Base-by-base conservation (phyloP, 2,329 filamentous ascomycete genomes). In the Microdochium paspali region DNA sequence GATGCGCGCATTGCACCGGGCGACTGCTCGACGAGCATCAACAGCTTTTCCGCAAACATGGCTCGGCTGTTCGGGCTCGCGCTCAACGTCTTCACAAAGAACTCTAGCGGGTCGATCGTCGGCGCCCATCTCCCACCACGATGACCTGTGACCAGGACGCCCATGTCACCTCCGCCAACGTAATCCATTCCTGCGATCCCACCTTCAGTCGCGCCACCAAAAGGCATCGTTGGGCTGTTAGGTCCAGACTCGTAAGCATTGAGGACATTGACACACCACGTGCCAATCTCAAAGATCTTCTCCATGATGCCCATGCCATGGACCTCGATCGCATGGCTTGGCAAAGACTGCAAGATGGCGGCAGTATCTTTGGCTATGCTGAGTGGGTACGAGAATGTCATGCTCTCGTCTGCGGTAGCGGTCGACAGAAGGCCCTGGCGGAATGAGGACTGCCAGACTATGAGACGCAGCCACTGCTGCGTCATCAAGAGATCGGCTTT, bases 371-470 rank as follows among this genome's bases (percentile, higher is more conserved):
- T 67, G 0, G 79, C 79, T n/a, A 83, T 79, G 31, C 79, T 72
- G 24, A 83, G 70, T 0, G 80, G 79, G 47, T 79, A 82, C 26
- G 72, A 71, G 64, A 82, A 82, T 28, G 71, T 77, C 72, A 83
- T 77, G 44, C 78, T 75, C 51, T 72, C 72, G 48, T 85, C 76
- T 6, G 70, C 63, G 0, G 80, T 71, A 2, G 72, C 72, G 26
- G 76, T 79, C 26, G 79, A 82, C 20, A 86, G 69, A 23, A 80
- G 75, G 3, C 80, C 79, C 54, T 84, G 80, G 20, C 77, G 76
- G 55, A 84, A 84, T 3, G 81, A 82, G 2, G 83, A 73, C 55
- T 85, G 83, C 83, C 83, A 87, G n/a, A 85, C 77, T 65, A 85
- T 83, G 1, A 81, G 77, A 18, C 79, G 71, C 4, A 87, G 69